Percentiles rank a stretch among this genome's conserved stretches.
Evolutionary conservation across 2,329 filamentous ascomycete species (phyloP).

Genomic region (Talaromyces albobiverticillius): DNA sequence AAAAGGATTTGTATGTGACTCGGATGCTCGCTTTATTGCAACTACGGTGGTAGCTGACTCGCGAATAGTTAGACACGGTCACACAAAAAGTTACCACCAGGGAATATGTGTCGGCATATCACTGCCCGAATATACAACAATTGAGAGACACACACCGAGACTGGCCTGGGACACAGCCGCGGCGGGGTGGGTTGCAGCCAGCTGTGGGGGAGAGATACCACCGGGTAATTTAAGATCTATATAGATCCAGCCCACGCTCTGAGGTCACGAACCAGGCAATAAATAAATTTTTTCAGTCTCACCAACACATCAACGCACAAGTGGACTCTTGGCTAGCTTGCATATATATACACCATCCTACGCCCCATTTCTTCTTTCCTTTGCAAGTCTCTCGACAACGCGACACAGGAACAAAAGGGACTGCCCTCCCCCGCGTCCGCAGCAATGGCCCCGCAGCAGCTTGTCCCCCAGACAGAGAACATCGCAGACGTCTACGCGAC

Average conservation of each 20-base stretch:
- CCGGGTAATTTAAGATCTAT: not conserved
- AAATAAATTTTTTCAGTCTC: no score
- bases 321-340: no score
- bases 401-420: not conserved
- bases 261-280: no score
- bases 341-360: no score
- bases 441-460: slow-evolving; percentile 41
- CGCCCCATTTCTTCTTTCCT: not conserved
- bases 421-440: slow-evolving; percentile 15
- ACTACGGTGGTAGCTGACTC: no score
- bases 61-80: no score
- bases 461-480: slow-evolving; percentile 70
- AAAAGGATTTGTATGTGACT: no score
- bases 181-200: not conserved
- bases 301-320: no score
- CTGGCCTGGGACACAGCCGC: not conserved
- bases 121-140: not conserved
- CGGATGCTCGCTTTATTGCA: no score
- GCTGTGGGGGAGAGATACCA: not conserved
- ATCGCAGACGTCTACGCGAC: slow-evolving; percentile 80
- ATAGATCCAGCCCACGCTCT: no score
- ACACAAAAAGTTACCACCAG: no score
- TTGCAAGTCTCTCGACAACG: not conserved
- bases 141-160: not conserved
- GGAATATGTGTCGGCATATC: no score